Conservation (phyloP, 177 flowering plant genomes). For the Vitis hybrid region DNA sequence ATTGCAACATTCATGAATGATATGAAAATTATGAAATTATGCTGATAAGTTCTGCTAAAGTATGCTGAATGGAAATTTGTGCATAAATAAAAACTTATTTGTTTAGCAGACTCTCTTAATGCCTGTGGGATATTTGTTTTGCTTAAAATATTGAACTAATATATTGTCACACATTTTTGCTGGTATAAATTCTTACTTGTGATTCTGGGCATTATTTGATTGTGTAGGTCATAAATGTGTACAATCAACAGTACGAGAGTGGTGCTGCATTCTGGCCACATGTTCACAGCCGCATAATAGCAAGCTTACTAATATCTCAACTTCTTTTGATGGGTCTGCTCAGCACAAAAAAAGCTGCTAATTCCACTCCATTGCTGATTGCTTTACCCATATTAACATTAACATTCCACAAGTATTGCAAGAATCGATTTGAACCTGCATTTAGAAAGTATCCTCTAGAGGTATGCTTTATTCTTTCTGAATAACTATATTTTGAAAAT, state of each 20-base stretch:
- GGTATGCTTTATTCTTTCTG: constrained; percentile 44
- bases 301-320: constrained; percentile 86
- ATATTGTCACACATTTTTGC: neutral
- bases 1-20: too few relatives aligned
- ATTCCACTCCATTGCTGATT: constrained; percentile 84
- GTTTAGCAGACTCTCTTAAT: neutral
- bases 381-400: constrained; percentile 73
- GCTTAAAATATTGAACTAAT: neutral
- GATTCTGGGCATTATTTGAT: neutral
- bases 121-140: neutral
- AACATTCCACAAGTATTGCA: constrained; percentile 87
- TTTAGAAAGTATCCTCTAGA: constrained; percentile 87
- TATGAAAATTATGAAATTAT: too few relatives aligned
- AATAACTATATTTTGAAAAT: neutral
- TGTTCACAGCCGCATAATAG: constrained; percentile 87
- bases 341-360: constrained; percentile 87
- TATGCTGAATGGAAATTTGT: too few relatives aligned
- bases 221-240: constrained; percentile 87
- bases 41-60: too few relatives aligned
- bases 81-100: too few relatives aligned
- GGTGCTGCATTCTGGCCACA: constrained; percentile 98
- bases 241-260: constrained; percentile 89
- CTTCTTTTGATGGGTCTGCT: constrained; percentile 84
- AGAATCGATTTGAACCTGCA: constrained; percentile 94
- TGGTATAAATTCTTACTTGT: neutral